phyloP scores from a whole-genome alignment of 768 basidiomycete species.

The Lentinula detonsa region DNA sequence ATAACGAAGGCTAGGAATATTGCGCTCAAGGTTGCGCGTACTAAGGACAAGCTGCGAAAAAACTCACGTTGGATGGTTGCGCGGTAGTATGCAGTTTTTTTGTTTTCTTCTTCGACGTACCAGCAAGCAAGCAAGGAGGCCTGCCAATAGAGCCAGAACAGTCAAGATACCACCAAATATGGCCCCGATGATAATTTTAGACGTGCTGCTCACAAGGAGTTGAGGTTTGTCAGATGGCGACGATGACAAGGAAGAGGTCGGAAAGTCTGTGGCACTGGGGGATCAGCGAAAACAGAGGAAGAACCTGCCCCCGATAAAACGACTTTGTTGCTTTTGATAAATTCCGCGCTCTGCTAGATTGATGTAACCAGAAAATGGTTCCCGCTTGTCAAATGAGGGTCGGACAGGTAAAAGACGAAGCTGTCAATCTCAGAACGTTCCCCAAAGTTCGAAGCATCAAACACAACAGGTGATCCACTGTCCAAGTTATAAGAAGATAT shows the following conservation, averaged over 20 bases:
- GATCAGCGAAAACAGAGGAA: neutral
- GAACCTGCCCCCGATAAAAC: neutral
- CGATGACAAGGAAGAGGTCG: neutral
- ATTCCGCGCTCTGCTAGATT: neutral
- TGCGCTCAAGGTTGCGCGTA: neutral
- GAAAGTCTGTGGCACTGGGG: neutral
- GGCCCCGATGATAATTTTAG: neutral
- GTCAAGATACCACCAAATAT: neutral
- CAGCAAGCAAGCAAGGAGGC: neutral
- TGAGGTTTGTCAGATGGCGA: neutral
- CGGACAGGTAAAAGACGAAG: neutral
- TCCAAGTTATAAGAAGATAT: neutral
- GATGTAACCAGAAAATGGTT: neutral
- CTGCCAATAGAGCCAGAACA: neutral
- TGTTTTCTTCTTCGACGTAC: neutral
- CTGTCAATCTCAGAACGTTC: neutral
- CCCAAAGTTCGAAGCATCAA: neutral
- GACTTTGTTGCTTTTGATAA: neutral
- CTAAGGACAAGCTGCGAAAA: neutral
- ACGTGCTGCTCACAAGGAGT: neutral
- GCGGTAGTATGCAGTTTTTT: neutral
- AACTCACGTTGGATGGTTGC: conserved; percentile 2
- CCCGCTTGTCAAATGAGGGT: neutral
- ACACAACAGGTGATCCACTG: neutral
- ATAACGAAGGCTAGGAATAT: too few species aligned